Conservation (phyloP, 2,329 filamentous ascomycete genomes). For the Microcyclosporella mali region DNA sequence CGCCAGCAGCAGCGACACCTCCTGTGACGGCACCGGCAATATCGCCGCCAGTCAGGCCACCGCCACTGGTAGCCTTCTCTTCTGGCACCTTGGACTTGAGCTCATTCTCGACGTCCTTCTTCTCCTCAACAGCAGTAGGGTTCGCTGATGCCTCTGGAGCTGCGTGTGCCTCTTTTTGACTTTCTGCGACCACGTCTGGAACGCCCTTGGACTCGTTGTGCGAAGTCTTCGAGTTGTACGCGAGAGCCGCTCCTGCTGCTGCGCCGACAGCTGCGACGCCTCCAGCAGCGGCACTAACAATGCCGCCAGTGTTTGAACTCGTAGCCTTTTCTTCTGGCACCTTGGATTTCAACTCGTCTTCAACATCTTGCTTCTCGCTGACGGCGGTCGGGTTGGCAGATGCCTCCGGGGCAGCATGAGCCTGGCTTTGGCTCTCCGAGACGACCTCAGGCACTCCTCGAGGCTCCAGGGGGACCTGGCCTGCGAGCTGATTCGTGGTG, state of each 20-base stretch:
- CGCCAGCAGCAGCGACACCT: constrained; percentile 31
- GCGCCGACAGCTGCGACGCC: constrained; percentile 31
- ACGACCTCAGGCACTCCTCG: constrained; percentile 55
- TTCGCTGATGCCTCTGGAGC: constrained; percentile 60
- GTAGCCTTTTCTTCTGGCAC: constrained; percentile 42
- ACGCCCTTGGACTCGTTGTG: constrained; percentile 39
- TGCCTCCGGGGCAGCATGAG: constrained; percentile 56
- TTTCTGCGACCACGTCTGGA: constrained; percentile 63
- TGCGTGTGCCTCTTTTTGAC: constrained; percentile 59
- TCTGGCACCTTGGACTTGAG: constrained; percentile 59
- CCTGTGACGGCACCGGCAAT: constrained; percentile 38
- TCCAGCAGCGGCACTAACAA: constrained; percentile 37
- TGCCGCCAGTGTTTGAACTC: constrained; percentile 31
- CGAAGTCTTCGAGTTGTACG: too few species aligned
- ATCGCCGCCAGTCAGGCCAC: constrained; percentile 29
- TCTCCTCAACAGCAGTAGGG: constrained; percentile 61
- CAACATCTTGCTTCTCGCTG: constrained; percentile 63
- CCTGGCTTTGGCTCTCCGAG: constrained; percentile 65
- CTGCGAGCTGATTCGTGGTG: constrained; percentile 44
- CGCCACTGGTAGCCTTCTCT: constrained; percentile 13
- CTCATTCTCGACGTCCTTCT: constrained; percentile 65
- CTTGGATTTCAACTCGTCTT: constrained; percentile 63
- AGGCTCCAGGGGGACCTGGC: constrained; percentile 41
- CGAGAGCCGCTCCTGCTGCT: constrained; percentile 25
- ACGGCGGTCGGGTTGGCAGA: constrained; percentile 61